Evolutionary conservation across 176 grass and related monocot species (phyloP), one percentile per base, ranked within the genome.

Genomic region (Carex kokanica): DNA sequence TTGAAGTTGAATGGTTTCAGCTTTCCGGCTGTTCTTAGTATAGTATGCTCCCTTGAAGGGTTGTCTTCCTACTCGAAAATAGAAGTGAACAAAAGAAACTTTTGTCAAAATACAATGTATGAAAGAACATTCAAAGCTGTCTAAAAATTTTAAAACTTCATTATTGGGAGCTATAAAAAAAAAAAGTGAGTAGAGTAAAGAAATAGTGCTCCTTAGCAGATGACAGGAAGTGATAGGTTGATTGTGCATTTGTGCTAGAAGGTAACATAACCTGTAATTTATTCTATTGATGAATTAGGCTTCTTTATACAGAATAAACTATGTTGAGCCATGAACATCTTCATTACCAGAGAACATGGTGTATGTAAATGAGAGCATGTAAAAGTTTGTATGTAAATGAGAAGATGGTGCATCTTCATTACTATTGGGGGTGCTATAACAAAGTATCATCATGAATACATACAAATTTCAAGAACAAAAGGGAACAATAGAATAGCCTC

Each of bases 21-120:
- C 85, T 99, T 99, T 84, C 93, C 91, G 52, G 91, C 91, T 86
- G 97, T 96, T 90, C 97, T 93, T 73, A 99, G 82, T 83, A 99
- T 92, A 40, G 91, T 93, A 85, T 92, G 93, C 80, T 99, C 97
- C 69, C 97, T 85, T 74, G 93, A 91, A 79, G 88, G 91, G 43
- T 99, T 95, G 51, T 99, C 97, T 88, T 96, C 91, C 91, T 99
- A 86, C 23, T 24, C 2, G 25, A 81, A 70, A 59, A 71, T 17
- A 55, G 0, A 31, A 52, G 59, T 61, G 21, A 6, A 25, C 59
- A 84, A 59, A 64, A 71, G 21, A 80, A 65, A 69, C 27, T 2
- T 56, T 27, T 56, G 25, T 60, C 75, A 14, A 71, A 12, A 88
- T 17, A 24, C 43, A 74, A 47, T 29, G 1, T 21, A 40, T 18